Base-by-base conservation (phyloP, 2,329 filamentous ascomycete genomes). In the Trichoderma atrobrunneum region DNA sequence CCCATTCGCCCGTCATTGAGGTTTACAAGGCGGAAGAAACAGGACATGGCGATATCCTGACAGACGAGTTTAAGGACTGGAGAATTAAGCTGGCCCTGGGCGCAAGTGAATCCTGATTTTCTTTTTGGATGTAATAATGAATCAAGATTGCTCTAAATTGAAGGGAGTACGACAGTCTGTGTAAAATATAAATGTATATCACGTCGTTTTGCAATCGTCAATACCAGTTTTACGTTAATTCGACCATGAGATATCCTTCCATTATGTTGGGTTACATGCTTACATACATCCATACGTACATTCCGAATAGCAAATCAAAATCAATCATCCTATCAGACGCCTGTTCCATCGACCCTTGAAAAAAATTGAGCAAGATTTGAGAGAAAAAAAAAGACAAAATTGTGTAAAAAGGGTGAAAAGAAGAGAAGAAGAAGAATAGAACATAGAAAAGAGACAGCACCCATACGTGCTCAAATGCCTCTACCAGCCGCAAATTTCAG, bases 31-130 rank as follows among this genome's bases (percentile, higher is more conserved):
- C 94, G 5, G 89, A 93, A 76, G 92, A 94, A 74, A 88, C 88
- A 1, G 93, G 93, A 0, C 90, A 93, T 74, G 94, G 93, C 0
- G 86, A 88, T 28, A 93, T 97, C 63, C 83, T 97, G 54, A 93
- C 92, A 3, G 87, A 91, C 26, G 89, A 92, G 16, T 97, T 97
- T 78, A 87, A 92, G 77, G 87, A 91, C 74, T 97, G 93, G 92
- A 84, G 88, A 65, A 89, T 89, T 74, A 89, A 89, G 78, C 79
- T 89, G 28, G 81, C 81, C 1, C 76, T 86, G 6, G 57, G 59
- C 10, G 7, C 69, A 26, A 69, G 32, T 6, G 69, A 60, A 7
- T 18, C 56, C 18, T 72, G 7, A 39, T 12, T 7, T 1, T 12
- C 4, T 1, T 7, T 24, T 26, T 5, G 60, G 21, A 6, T 8